A percentile compares a stretch with the other conserved stretches of the same genome.
Conservation (phyloP, 352 stramenopile species). For the Pythium angustatum region DNA sequence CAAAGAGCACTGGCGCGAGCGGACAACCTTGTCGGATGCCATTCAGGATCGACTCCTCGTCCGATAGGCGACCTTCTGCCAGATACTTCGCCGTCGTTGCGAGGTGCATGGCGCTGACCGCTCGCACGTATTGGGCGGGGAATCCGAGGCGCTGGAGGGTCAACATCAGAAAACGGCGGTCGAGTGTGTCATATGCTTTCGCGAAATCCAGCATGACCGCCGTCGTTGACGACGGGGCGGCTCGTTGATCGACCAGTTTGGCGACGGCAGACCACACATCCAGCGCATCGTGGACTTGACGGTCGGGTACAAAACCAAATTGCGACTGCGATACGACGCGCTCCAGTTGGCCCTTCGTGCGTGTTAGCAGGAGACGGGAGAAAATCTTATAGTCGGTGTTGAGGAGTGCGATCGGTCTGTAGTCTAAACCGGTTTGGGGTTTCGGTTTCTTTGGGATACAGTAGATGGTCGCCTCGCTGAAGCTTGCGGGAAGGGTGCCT, state of each 20-base stretch:
- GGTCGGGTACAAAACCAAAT: slow-evolving; percentile 17
- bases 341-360: background rate
- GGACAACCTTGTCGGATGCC: slow-evolving; percentile 25
- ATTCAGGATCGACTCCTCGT: background rate
- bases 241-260: background rate
- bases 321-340: slow-evolving; percentile 6
- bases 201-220: slow-evolving; percentile 20
- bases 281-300: slow-evolving; percentile 19
- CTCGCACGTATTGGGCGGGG: background rate
- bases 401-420: too few relatives aligned
- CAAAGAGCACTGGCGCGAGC: slow-evolving; percentile 18
- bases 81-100: slow-evolving; percentile 9
- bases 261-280: slow-evolving; percentile 13
- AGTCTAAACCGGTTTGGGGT: slow-evolving; percentile 7
- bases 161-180: background rate
- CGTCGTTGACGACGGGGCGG: background rate
- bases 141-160: background rate
- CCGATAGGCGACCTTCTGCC: background rate
- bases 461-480: background rate
- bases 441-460: slow-evolving; percentile 1
- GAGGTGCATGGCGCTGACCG: slow-evolving; percentile 8
- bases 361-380: too few relatives aligned
- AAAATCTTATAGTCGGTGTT: slow-evolving; percentile 27
- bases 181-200: slow-evolving; percentile 23
- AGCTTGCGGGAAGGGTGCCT: slow-evolving; percentile 2